These are phyloP conservation scores for Hymenoscyphus occultus DNA, from an alignment of 2,329 filamentous ascomycete species.

Conservation along the genomic window DNA sequence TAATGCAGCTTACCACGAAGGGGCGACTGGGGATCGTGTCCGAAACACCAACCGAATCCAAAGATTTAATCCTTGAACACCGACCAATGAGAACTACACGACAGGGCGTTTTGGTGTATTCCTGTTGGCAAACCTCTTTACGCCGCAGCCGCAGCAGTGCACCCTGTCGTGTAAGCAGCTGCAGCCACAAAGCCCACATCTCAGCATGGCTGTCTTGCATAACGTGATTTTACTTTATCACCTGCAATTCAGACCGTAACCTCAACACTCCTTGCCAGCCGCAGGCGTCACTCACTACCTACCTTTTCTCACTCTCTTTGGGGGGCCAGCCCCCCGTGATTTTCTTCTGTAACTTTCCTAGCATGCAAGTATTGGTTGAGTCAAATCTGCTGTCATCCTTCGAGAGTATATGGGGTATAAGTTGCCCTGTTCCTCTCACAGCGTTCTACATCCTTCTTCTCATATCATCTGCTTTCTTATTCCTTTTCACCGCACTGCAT, in stretches of 20 bases:
- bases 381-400: background rate
- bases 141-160: background rate
- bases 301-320: too few relatives aligned
- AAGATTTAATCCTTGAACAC: background rate
- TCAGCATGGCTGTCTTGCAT: background rate
- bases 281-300: too few relatives aligned
- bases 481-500: too few relatives aligned
- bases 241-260: too few relatives aligned
- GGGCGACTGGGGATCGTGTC: background rate
- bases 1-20: background rate
- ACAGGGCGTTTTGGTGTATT: background rate
- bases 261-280: too few relatives aligned
- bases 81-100: background rate
- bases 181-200: background rate
- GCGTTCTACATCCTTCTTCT: background rate
- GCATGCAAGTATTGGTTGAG: background rate
- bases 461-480: background rate
- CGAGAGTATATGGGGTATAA: slow-evolving; percentile 1
- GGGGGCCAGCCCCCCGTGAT: too few relatives aligned
- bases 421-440: background rate
- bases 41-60: slow-evolving; percentile 3
- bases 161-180: background rate
- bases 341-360: background rate
- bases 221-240: slow-evolving; percentile 2
- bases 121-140: background rate